phyloP scores from a whole-genome alignment of 116 monocot species.

The Iris pallida region DNA sequence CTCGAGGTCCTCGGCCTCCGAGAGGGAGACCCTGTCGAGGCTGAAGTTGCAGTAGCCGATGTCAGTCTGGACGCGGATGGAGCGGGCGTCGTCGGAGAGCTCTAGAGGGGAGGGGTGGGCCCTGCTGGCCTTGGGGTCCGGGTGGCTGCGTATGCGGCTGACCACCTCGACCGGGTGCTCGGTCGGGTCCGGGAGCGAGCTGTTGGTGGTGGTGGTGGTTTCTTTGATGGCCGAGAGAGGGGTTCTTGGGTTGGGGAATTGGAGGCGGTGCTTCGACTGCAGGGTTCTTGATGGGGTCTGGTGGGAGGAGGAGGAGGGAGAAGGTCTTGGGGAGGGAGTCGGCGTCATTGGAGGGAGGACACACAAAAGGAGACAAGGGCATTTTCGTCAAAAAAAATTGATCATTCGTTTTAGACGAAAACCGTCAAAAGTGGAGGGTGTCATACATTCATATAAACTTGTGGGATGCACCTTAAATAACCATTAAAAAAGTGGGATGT shows the following conservation, averaged over 20 bases:
- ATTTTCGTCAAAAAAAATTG: too few relatives aligned
- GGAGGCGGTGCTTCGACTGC: slow-evolving; percentile 67
- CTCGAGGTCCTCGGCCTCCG: slow-evolving; percentile 65
- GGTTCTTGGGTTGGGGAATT: slow-evolving; percentile 44
- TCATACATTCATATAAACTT: too few relatives aligned
- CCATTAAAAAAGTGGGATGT: too few relatives aligned
- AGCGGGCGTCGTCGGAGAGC: slow-evolving; percentile 38
- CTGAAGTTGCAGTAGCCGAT: slow-evolving; percentile 82
- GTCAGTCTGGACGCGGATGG: slow-evolving; percentile 64
- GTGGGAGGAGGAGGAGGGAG: too few relatives aligned
- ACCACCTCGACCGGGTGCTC: slow-evolving; percentile 98
- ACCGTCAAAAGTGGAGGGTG: too few relatives aligned
- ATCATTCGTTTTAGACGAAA: too few relatives aligned
- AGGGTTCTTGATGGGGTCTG: slow-evolving; percentile 56
- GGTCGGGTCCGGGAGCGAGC: slow-evolving; percentile 33
- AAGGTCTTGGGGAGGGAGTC: slow-evolving; percentile 37
- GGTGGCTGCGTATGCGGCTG: slow-evolving; percentile 65
- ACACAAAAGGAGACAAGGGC: too few relatives aligned
- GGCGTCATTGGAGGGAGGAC: slow-evolving; percentile 49
- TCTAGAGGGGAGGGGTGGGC: slow-evolving; percentile 45
- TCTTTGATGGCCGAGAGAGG: slow-evolving; percentile 14
- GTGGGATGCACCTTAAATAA: too few relatives aligned
- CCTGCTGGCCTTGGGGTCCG: not conserved
- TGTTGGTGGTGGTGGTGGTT: not conserved
- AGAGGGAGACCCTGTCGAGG: slow-evolving; percentile 79